phyloP scores from a whole-genome alignment of 2,329 filamentous ascomycete species.

The Alternaria triticimaculans region DNA sequence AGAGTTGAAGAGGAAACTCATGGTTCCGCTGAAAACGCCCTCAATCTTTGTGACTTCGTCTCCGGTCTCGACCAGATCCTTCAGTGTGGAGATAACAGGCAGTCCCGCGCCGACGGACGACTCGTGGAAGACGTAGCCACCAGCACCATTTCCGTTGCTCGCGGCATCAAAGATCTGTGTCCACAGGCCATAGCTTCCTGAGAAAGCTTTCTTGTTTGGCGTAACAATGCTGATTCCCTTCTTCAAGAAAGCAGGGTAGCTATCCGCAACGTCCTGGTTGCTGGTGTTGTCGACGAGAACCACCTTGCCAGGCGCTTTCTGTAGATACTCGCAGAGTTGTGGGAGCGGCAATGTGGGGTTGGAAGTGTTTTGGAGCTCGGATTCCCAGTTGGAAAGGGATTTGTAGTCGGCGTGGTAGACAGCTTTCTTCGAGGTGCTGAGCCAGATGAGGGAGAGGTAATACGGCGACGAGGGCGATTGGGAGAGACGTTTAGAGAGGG shows the following conservation, averaged over 20 bases:
- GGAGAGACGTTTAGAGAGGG: slow-evolving; percentile 67
- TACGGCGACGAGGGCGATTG: slow-evolving; percentile 63
- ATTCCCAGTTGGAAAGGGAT: slow-evolving; percentile 66
- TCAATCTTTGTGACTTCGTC: slow-evolving; percentile 92
- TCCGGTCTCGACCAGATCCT: slow-evolving; percentile 92
- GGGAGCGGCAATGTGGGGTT: slow-evolving; percentile 71
- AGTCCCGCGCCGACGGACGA: slow-evolving; percentile 92
- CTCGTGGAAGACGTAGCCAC: slow-evolving; percentile 90
- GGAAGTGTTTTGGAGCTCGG: slow-evolving; percentile 67
- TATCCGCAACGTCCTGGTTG: slow-evolving; percentile 81
- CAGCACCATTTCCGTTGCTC: slow-evolving; percentile 65
- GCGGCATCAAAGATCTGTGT: slow-evolving; percentile 82
- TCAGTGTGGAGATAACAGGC: slow-evolving; percentile 90
- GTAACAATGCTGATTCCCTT: slow-evolving; percentile 90
- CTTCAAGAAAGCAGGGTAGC: slow-evolving; percentile 81
- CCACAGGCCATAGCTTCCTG: slow-evolving; percentile 80
- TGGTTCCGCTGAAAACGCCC: slow-evolving; percentile 96
- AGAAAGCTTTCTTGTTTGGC: slow-evolving; percentile 98
- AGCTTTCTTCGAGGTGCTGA: slow-evolving; percentile 84
- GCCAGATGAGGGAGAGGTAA: slow-evolving; percentile 79
- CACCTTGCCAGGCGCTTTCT: slow-evolving; percentile 76
- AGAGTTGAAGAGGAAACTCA: slow-evolving; percentile 98
- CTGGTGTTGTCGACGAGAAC: slow-evolving; percentile 96
- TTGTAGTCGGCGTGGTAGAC: slow-evolving; percentile 77
- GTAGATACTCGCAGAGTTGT: slow-evolving; percentile 78